Evolutionary conservation across 805 yeast species (phyloP), one percentile per base, ranked within the genome.

Genomic region (Cyberlindnera euphorbiae): DNA sequence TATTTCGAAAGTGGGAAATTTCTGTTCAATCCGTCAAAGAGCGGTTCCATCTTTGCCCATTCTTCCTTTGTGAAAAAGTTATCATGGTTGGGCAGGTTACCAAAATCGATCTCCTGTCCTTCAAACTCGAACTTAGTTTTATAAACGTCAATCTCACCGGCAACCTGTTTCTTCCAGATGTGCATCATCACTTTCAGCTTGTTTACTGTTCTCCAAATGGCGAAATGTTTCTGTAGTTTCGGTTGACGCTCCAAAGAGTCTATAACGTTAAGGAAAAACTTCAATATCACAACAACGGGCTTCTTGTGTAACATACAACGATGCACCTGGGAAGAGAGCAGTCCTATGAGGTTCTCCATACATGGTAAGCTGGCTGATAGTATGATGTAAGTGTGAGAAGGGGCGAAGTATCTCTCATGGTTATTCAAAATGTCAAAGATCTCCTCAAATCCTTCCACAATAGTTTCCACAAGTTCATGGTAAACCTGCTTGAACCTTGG

Each of bases 341-440:
- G 32, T n/a, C 26, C 39, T 6, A 42, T 14, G 1, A 42, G 16
- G 17, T 37, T 45, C 13, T 47, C 53, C 15, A 53, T 13, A 5
- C 38, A 26, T n/a, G 37, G 38, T 6, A 49, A 26, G 3, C 47
- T 23, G 7, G 19, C 22, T 12, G 43, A 42, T 17, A 45, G 17
- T 4, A 49, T 12, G 5, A 49, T 17, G 14, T 49, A 41, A 28
- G 52, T 56, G 32, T 36, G 41, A 2, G 53, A 53, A 4, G 49
- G 28, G 8, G 40, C 36, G 36, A 40, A 52, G 32, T 52, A 52
- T 3, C 14, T 30, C 11, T 39, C 30, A 25, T 41, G 44, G 23
- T 53, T 52, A 23, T 38, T 35, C 3, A 47, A 27, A 5, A 52
- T 29, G 36, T 52, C 58, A 36, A 49, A 45, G 3, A 35, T 11